Base-by-base conservation (phyloP, 768 basidiomycete species). In the Crepidotus variabilis region DNA sequence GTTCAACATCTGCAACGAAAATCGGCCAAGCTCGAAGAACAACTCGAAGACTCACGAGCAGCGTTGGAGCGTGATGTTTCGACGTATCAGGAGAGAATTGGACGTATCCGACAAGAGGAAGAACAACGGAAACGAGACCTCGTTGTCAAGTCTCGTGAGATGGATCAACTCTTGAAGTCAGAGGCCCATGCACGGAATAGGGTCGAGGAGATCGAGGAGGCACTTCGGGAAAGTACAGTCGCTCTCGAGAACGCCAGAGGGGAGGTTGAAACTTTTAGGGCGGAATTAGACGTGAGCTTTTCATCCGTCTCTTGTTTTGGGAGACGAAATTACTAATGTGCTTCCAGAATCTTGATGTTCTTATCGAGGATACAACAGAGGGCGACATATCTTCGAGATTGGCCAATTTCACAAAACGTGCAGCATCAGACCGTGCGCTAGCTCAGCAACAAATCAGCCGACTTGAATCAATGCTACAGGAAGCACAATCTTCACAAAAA, bases 221-320 rank as follows among this genome's bases (percentile, higher is more conserved):
- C 96, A 2, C 74, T 98, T 39, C 77, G 88, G 60, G 94, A 98
- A 74, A 92, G 89, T 61, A 87, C 86, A 2, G 78, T 84, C 47
- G 92, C 95, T 0, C 78, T 98, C 9, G 95, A 98, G 69, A 88
- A 88, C 63, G 90, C 94, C 5, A 76, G 90, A 54, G 91, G 90
- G 13, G 96, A 99, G 70, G 88, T 98, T 11, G 96, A 99, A 73
- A 58, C 74, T 72, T 63, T 85, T 46, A 75, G 95, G 53, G 72
- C 81, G 33, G 96, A 97, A 57, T 74, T 90, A 46, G 77, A 83
- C 34, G 92, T 94, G 70, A 76, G 90, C 55, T 23, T 52, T 23
- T 47, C n/a, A n/a, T n/a, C n/a, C n/a, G n/a, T 18, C 52, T n/a
- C 43, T 46, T 50, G n/a, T 28, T 13, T 32, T 48, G 43, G 45